phyloP scores from a whole-genome alignment of 176 grass and related monocot genomes.

The Musa itinerans region DNA sequence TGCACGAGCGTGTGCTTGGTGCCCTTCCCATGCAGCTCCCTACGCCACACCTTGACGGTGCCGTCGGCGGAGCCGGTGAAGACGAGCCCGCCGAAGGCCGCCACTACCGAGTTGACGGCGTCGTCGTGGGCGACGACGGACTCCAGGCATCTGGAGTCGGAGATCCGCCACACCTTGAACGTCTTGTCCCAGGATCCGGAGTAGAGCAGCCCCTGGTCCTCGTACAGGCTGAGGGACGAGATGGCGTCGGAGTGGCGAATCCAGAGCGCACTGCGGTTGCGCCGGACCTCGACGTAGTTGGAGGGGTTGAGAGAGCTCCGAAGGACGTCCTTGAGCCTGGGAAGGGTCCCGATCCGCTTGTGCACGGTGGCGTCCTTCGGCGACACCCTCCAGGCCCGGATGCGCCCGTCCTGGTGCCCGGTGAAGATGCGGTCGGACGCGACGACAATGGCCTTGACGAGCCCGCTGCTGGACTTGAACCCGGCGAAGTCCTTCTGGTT shows the following conservation, averaged over 20 bases:
- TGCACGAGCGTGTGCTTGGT: not conserved
- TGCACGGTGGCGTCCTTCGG: slow-evolving; percentile 60
- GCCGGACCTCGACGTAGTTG: slow-evolving; percentile 87
- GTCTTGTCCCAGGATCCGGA: slow-evolving; percentile 96
- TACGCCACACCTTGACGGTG: slow-evolving; percentile 26
- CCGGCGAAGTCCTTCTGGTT: slow-evolving; percentile 88
- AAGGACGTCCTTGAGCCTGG: slow-evolving; percentile 76
- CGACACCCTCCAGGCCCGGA: slow-evolving; percentile 72
- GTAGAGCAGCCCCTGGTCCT: slow-evolving; percentile 59
- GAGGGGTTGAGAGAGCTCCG: slow-evolving; percentile 79
- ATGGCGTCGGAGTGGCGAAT: slow-evolving; percentile 91
- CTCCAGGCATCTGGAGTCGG: slow-evolving; percentile 87
- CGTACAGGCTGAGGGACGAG: slow-evolving; percentile 61
- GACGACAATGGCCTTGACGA: slow-evolving; percentile 92
- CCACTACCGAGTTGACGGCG: slow-evolving; percentile 73
- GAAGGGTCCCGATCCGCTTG: slow-evolving; percentile 85
- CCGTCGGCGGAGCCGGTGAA: slow-evolving; percentile 86
- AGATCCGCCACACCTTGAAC: slow-evolving; percentile 94
- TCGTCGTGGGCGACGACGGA: slow-evolving; percentile 91
- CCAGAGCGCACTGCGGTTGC: slow-evolving; percentile 67
- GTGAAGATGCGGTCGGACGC: slow-evolving; percentile 85
- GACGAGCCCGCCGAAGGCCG: slow-evolving; percentile 58
- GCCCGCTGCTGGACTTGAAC: slow-evolving; percentile 96
- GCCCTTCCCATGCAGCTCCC: not conserved
- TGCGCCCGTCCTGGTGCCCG: slow-evolving; percentile 92